Evolutionary conservation across 352 stramenopile genomes (phyloP).

Genomic region (Paralagenidium karlingii): DNA sequence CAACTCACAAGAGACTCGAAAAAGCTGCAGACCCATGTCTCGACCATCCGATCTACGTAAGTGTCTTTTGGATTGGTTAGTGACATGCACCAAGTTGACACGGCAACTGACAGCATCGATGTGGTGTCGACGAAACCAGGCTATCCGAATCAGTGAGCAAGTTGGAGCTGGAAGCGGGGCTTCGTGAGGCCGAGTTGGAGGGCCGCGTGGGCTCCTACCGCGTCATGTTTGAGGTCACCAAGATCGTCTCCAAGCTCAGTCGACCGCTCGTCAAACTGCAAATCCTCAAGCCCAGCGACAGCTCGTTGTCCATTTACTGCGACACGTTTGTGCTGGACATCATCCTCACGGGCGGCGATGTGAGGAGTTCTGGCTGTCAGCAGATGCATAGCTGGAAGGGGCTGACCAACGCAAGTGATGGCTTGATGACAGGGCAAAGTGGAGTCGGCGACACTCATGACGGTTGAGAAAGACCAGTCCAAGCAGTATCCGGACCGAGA

Average conservation of each 20-base stretch:
- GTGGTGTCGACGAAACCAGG: neutral
- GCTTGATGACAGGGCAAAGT: no score
- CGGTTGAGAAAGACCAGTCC: constrained; percentile 74
- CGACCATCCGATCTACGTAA: constrained; percentile 35
- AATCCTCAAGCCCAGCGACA: constrained; percentile 79
- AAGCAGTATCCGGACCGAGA: constrained; percentile 79
- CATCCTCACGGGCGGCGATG: constrained; percentile 49
- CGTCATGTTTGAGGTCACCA: constrained; percentile 84
- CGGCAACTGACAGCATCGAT: neutral
- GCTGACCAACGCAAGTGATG: no score
- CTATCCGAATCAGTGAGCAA: constrained; percentile 76
- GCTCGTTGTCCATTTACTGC: constrained; percentile 77
- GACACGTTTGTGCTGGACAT: constrained; percentile 85
- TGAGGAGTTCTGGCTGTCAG: constrained; percentile 3
- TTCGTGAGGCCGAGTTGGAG: constrained; percentile 75
- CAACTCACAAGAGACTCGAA: constrained; percentile 76
- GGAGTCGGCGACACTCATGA: constrained; percentile 72
- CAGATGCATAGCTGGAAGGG: constrained; percentile 8
- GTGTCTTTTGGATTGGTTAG: no score
- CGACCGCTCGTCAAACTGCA: constrained; percentile 74
- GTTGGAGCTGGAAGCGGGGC: constrained; percentile 64
- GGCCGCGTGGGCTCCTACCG: constrained; percentile 78
- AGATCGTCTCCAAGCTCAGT: constrained; percentile 77
- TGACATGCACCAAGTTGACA: neutral
- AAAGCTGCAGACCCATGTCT: constrained; percentile 63